Conservation (phyloP, 305 asterid genomes). For the Solanum hybrid region DNA sequence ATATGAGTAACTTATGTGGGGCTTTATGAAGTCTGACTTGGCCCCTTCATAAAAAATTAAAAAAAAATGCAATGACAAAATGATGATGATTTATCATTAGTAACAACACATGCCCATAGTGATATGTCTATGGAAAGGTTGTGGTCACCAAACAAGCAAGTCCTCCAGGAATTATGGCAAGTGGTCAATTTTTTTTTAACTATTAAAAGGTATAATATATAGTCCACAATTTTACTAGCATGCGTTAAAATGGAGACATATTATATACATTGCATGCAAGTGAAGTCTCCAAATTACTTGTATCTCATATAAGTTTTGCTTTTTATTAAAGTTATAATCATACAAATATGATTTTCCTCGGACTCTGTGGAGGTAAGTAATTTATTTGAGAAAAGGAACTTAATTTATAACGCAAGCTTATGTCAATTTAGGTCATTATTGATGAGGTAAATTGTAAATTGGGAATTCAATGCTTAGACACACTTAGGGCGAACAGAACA, state of each 20-base stretch:
- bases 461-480: not conserved
- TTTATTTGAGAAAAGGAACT: not conserved
- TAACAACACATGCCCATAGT: not conserved
- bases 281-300: not conserved
- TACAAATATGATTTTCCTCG: not conserved
- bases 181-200: not conserved
- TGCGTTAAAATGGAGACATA: not conserved
- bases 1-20: not conserved
- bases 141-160: not conserved
- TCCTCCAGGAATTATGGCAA: not conserved
- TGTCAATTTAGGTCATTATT: not conserved
- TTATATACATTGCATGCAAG: not conserved
- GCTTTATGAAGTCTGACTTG: not conserved
- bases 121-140: not conserved
- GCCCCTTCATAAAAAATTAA: not conserved
- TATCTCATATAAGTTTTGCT: not conserved
- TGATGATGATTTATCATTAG: not conserved
- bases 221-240: not conserved
- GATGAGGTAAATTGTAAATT: not conserved
- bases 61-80: not conserved
- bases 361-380: not conserved
- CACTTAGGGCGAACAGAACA: not conserved
- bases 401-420: not conserved
- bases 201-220: not conserved
- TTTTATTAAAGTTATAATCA: not conserved